phyloP scores from a whole-genome alignment of 108 stramenopile genomes.

The Cyclostephanos invisitatus region DNA sequence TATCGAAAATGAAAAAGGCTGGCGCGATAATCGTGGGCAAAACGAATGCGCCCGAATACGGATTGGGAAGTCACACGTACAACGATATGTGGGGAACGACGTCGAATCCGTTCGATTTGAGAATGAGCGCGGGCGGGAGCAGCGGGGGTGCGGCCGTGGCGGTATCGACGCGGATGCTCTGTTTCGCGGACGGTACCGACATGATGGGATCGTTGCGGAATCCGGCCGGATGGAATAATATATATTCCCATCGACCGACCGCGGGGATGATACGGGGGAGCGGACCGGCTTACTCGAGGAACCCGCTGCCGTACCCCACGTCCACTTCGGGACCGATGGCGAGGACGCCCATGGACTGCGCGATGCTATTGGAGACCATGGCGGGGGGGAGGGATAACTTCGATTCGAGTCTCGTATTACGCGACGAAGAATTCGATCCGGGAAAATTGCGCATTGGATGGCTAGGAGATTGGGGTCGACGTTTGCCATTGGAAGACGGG shows the following conservation, averaged over 20 bases:
- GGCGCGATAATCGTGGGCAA: slow-evolving; percentile 44
- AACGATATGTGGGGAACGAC: slow-evolving; percentile 56
- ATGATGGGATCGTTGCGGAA: slow-evolving; percentile 66
- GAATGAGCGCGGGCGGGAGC: slow-evolving; percentile 53
- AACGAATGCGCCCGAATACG: slow-evolving; percentile 35
- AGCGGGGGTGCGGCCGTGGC: slow-evolving; percentile 67
- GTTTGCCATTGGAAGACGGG: slow-evolving; percentile 52
- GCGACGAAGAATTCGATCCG: slow-evolving; percentile 3
- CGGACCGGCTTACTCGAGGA: too few species aligned
- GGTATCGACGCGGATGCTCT: slow-evolving; percentile 49
- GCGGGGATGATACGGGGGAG: slow-evolving; percentile 40
- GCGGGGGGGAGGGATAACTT: slow-evolving; percentile 30
- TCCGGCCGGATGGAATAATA: slow-evolving; percentile 66
- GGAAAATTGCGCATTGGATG: slow-evolving; percentile 46
- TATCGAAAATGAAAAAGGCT: too few species aligned
- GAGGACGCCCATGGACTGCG: slow-evolving; percentile 51
- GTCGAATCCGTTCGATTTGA: slow-evolving; percentile 49
- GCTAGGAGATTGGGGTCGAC: slow-evolving; percentile 59
- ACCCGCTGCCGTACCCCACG: slow-evolving; percentile 46
- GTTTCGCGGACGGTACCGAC: slow-evolving; percentile 57
- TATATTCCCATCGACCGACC: slow-evolving; percentile 64
- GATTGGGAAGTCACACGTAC: slow-evolving; percentile 45
- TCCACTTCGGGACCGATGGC: slow-evolving; percentile 65
- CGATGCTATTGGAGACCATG: slow-evolving; percentile 55
- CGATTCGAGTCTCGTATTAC: slow-evolving; percentile 39